Evolutionary conservation across 768 basidiomycete genomes (phyloP).

Genomic region (Naganishia vishniacii): DNA sequence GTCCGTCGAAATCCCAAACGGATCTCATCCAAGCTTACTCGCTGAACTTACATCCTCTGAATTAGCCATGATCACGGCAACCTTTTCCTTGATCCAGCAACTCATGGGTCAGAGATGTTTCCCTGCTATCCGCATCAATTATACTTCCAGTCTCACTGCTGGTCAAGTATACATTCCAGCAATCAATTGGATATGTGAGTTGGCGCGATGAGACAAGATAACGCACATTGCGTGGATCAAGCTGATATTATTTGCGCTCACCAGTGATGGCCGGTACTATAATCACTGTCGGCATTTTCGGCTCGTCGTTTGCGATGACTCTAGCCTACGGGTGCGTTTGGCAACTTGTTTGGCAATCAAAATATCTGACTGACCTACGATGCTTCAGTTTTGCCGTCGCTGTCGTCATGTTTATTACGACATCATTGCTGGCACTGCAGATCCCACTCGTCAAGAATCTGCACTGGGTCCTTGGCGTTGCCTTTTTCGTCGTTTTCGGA

Average conservation of each 20-base stretch:
- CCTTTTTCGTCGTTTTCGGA: constrained; percentile 57
- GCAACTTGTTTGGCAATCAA: no score
- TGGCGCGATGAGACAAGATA: no score
- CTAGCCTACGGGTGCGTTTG: constrained; percentile 55
- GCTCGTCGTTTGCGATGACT: constrained; percentile 55
- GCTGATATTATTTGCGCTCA: not conserved
- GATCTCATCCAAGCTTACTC: not conserved
- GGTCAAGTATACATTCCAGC: constrained; percentile 66
- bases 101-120: constrained; percentile 60
- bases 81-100: constrained; percentile 58
- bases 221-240: not conserved
- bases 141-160: constrained; percentile 60
- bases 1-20: not conserved
- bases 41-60: not conserved
- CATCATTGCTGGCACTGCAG: constrained; percentile 57
- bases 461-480: constrained; percentile 52
- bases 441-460: constrained; percentile 58
- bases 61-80: constrained; percentile 66
- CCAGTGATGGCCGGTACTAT: constrained; percentile 56
- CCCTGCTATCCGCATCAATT: constrained; percentile 57
- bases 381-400: constrained; percentile 55
- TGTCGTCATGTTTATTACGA: constrained; percentile 63
- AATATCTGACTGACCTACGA: no score
- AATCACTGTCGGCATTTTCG: constrained; percentile 58
- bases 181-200: constrained; percentile 56